Percentiles rank a stretch among this genome's conserved stretches.
Conservation (phyloP, 768 basidiomycete genomes). For the Mrakia frigida region DNA sequence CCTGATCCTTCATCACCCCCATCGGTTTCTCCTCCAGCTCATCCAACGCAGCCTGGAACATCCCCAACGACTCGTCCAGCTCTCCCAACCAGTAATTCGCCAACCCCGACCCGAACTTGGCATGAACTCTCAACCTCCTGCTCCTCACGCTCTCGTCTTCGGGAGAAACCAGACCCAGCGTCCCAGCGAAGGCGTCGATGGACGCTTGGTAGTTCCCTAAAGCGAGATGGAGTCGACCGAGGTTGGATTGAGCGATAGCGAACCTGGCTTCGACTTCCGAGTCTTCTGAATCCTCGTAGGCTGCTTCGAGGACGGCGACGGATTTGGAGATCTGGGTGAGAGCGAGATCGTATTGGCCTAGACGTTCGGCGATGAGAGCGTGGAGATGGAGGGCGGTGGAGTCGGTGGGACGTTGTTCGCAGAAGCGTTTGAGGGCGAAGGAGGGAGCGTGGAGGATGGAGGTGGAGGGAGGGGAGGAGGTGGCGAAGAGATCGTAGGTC, state of each 20-base stretch:
- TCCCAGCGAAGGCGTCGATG: conserved; percentile 65
- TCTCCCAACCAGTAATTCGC: conserved; percentile 63
- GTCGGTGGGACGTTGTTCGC: conserved; percentile 61
- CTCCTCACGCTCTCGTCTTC: conserved; percentile 49
- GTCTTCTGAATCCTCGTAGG: conserved; percentile 84
- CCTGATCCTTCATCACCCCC: conserved; percentile 57
- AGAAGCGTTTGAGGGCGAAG: conserved; percentile 73
- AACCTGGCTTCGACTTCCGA: conserved; percentile 69
- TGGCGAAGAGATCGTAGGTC: conserved; percentile 50
- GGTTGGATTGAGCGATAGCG: conserved; percentile 70
- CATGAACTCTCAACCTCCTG: conserved; percentile 42
- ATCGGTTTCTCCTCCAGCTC: conserved; percentile 40
- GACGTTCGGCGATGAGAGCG: conserved; percentile 74
- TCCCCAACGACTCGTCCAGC: conserved; percentile 57
- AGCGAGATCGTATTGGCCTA: conserved; percentile 65
- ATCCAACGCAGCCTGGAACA: conserved; percentile 64
- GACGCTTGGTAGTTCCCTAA: conserved; percentile 57
- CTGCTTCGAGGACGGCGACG: conserved; percentile 69
- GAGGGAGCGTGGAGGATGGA: conserved; percentile 68
- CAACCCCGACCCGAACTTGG: conserved; percentile 60
- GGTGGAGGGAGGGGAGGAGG: conserved; percentile 34
- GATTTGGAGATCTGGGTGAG: conserved; percentile 56
- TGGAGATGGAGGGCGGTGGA: conserved; percentile 74
- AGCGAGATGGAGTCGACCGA: conserved; percentile 70
- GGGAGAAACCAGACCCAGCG: conserved; percentile 58